A percentile compares a stretch with the other conserved stretches of the same genome.
Conservation (phyloP, 2,329 filamentous ascomycete species). For the Pseudohalonectria lignicola region DNA sequence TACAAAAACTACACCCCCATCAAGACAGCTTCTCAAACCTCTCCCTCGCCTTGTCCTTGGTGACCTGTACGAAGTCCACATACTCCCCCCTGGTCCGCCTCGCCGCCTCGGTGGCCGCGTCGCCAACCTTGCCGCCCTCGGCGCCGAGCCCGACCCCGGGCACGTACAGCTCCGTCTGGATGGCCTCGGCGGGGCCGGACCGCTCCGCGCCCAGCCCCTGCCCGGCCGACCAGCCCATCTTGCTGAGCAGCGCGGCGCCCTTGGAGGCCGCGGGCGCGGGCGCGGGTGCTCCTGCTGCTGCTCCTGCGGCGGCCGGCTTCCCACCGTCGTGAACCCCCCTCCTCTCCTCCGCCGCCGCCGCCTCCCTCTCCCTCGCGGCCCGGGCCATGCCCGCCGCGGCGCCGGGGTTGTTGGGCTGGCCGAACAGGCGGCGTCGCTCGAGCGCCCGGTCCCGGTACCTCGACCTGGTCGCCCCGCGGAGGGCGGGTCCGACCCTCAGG, state of each 20-base stretch:
- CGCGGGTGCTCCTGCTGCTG: constrained; percentile 12
- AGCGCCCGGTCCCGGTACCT: constrained; percentile 55
- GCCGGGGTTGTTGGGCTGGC: constrained; percentile 44
- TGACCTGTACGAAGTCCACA: constrained; percentile 50
- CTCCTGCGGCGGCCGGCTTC: constrained; percentile 8
- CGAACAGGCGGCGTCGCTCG: constrained; percentile 52
- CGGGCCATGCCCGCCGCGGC: constrained; percentile 13
- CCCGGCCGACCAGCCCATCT: constrained; percentile 62
- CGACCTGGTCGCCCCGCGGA: constrained; percentile 13
- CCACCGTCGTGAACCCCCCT: neutral
- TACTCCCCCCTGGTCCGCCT: constrained; percentile 50
- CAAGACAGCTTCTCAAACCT: constrained; percentile 47
- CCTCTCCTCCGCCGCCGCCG: constrained; percentile 11
- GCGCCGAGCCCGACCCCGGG: constrained; percentile 61
- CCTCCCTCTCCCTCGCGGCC: constrained; percentile 21
- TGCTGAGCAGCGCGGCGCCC: constrained; percentile 56
- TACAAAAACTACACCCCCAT: no score
- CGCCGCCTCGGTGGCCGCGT: constrained; percentile 53
- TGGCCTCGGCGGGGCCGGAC: constrained; percentile 50
- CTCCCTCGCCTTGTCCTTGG: constrained; percentile 55
- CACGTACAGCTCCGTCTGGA: constrained; percentile 53
- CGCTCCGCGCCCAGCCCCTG: constrained; percentile 53
- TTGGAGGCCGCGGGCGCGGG: constrained; percentile 36
- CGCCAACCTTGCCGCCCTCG: constrained; percentile 57
- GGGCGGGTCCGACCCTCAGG: constrained; percentile 14